These are phyloP conservation scores for Ophiognomonia clavigignenti-juglandacearum DNA, from an alignment of 2,329 filamentous ascomycete species.

Conservation along the genomic window DNA sequence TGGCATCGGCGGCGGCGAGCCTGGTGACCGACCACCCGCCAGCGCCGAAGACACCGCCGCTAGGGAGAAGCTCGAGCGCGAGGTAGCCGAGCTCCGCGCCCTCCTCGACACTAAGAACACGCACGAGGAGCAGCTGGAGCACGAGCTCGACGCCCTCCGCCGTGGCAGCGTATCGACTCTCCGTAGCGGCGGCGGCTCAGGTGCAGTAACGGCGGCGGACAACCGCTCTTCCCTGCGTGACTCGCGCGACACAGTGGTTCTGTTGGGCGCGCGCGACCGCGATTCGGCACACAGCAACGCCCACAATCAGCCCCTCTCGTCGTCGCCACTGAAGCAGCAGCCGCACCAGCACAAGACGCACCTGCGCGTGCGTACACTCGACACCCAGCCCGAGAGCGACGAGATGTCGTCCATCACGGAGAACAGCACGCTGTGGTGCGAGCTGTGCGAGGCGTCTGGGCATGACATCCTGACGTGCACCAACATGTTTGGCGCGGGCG, in stretches of 20 bases:
- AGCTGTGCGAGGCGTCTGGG: slow-evolving; percentile 87
- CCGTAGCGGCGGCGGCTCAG: slow-evolving; percentile 47
- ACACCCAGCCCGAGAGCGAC: slow-evolving; percentile 68
- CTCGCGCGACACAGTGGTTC: slow-evolving; percentile 62
- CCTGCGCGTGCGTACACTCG: slow-evolving; percentile 49
- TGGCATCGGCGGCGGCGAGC: slow-evolving; percentile 7
- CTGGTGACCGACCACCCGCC: slow-evolving; percentile 34
- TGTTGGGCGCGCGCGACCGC: too few relatives aligned
- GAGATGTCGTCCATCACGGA: slow-evolving; percentile 67
- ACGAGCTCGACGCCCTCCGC: slow-evolving; percentile 67
- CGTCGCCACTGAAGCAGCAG: slow-evolving; percentile 34
- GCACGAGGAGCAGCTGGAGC: slow-evolving; percentile 81
- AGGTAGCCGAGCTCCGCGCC: slow-evolving; percentile 72
- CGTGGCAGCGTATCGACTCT: slow-evolving; percentile 30
- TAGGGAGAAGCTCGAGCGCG: slow-evolving; percentile 70
- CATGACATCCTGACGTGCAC: slow-evolving; percentile 94
- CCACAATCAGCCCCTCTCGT: too few relatives aligned
- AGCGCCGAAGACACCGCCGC: slow-evolving; percentile 52
- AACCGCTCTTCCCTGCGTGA: slow-evolving; percentile 59
- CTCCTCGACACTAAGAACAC: slow-evolving; percentile 66
- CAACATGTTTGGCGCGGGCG: slow-evolving; percentile 67
- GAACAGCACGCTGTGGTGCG: slow-evolving; percentile 77
- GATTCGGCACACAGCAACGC: too few relatives aligned
- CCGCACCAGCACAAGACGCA: slow-evolving; percentile 39
- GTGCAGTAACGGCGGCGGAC: too few relatives aligned